These are phyloP conservation scores for Venturia carpophila DNA, from an alignment of 2,329 filamentous ascomycete species.

Conservation along the genomic window DNA sequence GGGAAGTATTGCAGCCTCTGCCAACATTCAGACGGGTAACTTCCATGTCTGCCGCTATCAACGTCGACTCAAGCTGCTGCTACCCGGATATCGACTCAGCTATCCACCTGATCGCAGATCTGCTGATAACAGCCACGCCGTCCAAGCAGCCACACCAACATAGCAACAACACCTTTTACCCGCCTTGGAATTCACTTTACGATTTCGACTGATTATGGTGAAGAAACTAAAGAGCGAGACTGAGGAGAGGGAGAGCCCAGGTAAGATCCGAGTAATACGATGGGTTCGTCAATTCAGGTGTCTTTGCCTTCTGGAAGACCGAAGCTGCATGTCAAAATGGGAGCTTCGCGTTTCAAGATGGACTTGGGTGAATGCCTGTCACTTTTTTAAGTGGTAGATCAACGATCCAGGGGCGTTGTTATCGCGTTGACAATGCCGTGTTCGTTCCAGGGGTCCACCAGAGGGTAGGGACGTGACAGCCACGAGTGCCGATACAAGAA, in stretches of 20 bases:
- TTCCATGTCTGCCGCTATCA: neutral
- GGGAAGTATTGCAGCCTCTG: neutral
- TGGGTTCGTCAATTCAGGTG: too few species aligned
- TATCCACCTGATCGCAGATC: neutral
- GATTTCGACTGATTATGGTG: neutral
- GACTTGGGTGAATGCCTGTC: too few species aligned
- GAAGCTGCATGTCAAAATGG: too few species aligned
- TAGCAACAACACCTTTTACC: neutral
- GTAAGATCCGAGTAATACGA: neutral
- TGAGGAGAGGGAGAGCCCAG: neutral
- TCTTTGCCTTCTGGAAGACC: too few species aligned
- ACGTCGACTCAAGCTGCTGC: neutral
- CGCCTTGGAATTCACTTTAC: neutral
- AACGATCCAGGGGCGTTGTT: too few species aligned
- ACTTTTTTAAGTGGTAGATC: too few species aligned
- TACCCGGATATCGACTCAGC: neutral
- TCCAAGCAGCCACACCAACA: neutral
- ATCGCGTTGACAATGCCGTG: too few species aligned
- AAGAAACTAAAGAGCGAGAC: neutral
- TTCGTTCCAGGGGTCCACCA: too few species aligned
- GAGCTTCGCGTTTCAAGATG: too few species aligned
- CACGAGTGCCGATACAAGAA: neutral
- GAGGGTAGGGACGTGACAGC: neutral
- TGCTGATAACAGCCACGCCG: neutral
- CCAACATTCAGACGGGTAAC: neutral